phyloP scores from a whole-genome alignment of 139 green algal genomes.

The Volvox africanus region DNA sequence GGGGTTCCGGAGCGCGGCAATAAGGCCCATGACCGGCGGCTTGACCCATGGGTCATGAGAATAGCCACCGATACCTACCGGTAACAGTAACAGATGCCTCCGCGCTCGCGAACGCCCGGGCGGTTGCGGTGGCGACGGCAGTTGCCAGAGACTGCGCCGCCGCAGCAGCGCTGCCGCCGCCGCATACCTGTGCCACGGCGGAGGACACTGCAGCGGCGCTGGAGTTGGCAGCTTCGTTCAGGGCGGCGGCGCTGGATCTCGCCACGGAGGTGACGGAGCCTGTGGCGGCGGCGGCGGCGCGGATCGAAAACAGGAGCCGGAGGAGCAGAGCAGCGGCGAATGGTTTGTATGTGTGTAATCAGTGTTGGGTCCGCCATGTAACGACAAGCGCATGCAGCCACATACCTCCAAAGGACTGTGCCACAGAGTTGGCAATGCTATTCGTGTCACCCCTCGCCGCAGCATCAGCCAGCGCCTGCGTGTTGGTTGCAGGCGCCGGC shows the following conservation, averaged over 20 bases:
- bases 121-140: constrained; percentile 48
- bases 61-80: background rate
- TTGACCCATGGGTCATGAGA: background rate
- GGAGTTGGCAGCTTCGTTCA: constrained; percentile 35
- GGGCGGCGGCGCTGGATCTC: constrained; percentile 15
- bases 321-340: background rate
- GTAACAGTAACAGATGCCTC: constrained; percentile 15
- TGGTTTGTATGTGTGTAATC: too few species aligned
- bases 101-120: constrained; percentile 27
- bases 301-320: background rate
- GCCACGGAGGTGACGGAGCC: constrained; percentile 35
- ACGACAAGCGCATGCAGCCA: background rate
- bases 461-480: constrained; percentile 31
- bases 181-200: constrained; percentile 46
- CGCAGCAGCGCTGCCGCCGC: constrained; percentile 35
- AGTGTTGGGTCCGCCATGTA: too few species aligned
- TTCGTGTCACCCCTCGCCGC: constrained; percentile 27
- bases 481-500: background rate
- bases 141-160: constrained; percentile 35
- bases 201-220: constrained; percentile 29
- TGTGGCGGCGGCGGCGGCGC: background rate
- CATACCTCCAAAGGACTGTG: constrained; percentile 34
- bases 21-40: background rate
- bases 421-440: constrained; percentile 40
- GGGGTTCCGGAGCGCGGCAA: background rate